A percentile compares a stretch with the other conserved stretches of the same genome.
phyloP scores from a whole-genome alignment of 805 yeast species.

The Scheffersomyces ergatensis region DNA sequence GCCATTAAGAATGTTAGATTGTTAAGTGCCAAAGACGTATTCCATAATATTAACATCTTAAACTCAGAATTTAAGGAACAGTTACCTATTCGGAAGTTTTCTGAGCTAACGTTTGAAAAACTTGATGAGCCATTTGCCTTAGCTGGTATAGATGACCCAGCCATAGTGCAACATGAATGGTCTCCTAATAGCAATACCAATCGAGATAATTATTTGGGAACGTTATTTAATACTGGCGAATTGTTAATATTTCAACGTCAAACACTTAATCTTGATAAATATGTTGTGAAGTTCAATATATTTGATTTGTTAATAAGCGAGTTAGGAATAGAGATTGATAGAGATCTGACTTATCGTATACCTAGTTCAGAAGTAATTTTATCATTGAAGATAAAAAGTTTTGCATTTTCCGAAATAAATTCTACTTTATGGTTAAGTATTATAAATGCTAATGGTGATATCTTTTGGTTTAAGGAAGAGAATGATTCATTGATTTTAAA shows the following conservation, averaged over 20 bases:
- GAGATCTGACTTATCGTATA: constrained; percentile 15
- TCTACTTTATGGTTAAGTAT: not conserved
- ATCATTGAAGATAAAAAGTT: constrained; percentile 23
- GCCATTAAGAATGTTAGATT: constrained; percentile 12
- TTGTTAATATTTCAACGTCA: constrained; percentile 28
- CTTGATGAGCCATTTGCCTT: constrained; percentile 27
- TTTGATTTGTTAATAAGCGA: constrained; percentile 24
- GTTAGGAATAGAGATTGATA: constrained; percentile 13
- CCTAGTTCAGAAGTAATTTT: constrained; percentile 17
- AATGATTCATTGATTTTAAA: not conserved
- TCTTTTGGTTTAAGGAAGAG: not conserved
- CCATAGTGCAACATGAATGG: constrained; percentile 35
- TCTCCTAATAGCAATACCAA: constrained; percentile 19
- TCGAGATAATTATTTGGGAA: constrained; percentile 29
- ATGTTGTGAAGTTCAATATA: constrained; percentile 20
- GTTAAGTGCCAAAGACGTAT: constrained; percentile 24
- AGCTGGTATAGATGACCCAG: constrained; percentile 29
- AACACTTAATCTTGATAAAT: constrained; percentile 19
- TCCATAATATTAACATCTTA: constrained; percentile 20
- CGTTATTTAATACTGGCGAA: constrained; percentile 38
- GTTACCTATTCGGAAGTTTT: constrained; percentile 28
- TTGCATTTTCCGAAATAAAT: constrained; percentile 15
- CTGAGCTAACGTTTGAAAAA: constrained; percentile 20
- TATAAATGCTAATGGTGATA: not conserved
- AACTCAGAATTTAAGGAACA: constrained; percentile 24